phyloP scores from a whole-genome alignment of 106 monocot genomes.

The Platanthera guangdongensis region DNA sequence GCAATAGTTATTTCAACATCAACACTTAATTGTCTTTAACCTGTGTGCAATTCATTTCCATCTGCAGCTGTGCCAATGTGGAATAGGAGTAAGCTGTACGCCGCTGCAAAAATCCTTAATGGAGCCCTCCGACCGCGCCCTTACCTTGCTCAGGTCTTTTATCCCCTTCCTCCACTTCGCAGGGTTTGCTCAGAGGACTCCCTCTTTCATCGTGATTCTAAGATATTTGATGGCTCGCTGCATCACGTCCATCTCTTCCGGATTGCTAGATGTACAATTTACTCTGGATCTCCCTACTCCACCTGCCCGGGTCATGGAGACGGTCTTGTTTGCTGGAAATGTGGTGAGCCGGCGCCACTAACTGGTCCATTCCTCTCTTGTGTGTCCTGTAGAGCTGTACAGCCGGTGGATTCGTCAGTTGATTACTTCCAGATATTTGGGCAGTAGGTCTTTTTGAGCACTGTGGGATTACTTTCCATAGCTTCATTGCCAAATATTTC shows the following conservation, averaged over 20 bases:
- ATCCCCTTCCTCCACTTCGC: neutral
- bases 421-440: slow-evolving; percentile 91
- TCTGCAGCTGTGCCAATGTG: neutral
- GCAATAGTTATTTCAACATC: too few species aligned
- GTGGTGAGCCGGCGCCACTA: slow-evolving; percentile 23
- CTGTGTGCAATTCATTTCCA: too few species aligned
- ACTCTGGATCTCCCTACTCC: slow-evolving; percentile 2
- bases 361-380: slow-evolving; percentile 50
- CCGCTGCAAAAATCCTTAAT: slow-evolving; percentile 9
- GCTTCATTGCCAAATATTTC: neutral
- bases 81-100: slow-evolving; percentile 5
- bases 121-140: neutral
- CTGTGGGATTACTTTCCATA: neutral
- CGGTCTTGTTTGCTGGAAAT: slow-evolving; percentile 55
- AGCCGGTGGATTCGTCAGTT: slow-evolving; percentile 44
- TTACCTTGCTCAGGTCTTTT: neutral
- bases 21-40: too few species aligned
- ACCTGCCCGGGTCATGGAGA: slow-evolving; percentile 3
- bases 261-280: neutral
- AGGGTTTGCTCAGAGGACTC: neutral
- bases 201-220: neutral
- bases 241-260: neutral
- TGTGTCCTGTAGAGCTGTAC: slow-evolving; percentile 49
- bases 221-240: neutral
- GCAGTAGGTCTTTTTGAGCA: slow-evolving; percentile 42